Base-by-base conservation (phyloP, 2,329 filamentous ascomycete genomes). In the Fusarium tuaranense region DNA sequence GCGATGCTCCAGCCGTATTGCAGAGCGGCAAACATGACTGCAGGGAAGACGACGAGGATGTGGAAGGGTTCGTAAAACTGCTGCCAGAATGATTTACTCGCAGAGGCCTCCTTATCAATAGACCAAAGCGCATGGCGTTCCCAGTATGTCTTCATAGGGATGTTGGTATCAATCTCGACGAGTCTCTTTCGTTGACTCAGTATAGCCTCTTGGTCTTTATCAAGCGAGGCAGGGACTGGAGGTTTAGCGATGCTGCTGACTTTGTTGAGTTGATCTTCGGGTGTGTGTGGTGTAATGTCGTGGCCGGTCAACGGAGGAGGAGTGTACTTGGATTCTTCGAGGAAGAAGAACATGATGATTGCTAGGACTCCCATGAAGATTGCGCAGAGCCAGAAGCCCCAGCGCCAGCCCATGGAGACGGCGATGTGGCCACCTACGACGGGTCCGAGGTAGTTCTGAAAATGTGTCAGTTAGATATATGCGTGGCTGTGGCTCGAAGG, bases 341-440 rank as follows among this genome's bases (percentile, higher is more conserved):
- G 88, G 14, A 89, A 84, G 16, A 79, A 74, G 25, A 78, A 39
- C 51, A 80, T 71, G 5, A 72, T n/a, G 8, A 78, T 4, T 5
- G 72, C 51, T 13, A 72, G 64, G 1, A 73, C 44, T 0, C 73
- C 73, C 3, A 78, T 74, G 5, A 79, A 70, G 1, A 81, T 73
- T 4, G 65, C 63, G 39, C 70, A 73, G 41, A 77, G 82, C 67
- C 79, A 81, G 65, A 87, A 86, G 5, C 89, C 85, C 79, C 79
- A 80, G 0, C 80, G 77, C 80, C 80, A 82, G 0, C 79, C 79
- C 53, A 75, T 72, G 0, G 63, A 48, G 5, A 73, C 64, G 1
- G 71, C 68, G 0, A 68, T 64, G 12, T 76, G 38, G 0, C 74
- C 74, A 0, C 73, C 74, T 0, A 68, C 71, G 3, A 76, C 73